Evolutionary conservation across 2,329 filamentous ascomycete genomes (phyloP).

Genomic region (Fusarium piperis): DNA sequence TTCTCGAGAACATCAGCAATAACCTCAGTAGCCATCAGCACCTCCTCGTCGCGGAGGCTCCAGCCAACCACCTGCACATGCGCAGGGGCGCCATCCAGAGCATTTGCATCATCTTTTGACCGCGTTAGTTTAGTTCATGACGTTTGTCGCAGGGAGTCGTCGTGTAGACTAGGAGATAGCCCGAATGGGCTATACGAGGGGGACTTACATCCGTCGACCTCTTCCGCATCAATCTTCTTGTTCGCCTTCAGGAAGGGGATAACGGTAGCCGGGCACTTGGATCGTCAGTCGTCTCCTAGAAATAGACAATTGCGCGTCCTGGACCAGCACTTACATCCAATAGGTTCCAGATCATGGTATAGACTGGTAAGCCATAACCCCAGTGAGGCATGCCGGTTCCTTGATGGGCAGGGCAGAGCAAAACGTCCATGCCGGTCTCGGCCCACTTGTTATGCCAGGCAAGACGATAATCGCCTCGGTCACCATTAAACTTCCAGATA

Average conservation of each 20-base stretch:
- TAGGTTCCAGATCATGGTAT: background rate
- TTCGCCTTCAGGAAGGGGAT: background rate
- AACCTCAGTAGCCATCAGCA: background rate
- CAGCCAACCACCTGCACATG: background rate
- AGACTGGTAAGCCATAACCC: background rate
- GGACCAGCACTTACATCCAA: background rate
- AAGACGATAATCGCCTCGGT: background rate
- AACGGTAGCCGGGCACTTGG: background rate
- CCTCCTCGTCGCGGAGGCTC: background rate
- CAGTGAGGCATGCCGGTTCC: background rate
- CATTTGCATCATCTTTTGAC: background rate
- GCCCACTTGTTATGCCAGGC: background rate
- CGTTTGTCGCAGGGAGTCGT: too few relatives aligned
- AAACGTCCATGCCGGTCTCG: background rate
- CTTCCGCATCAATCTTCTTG: background rate
- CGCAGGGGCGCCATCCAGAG: background rate
- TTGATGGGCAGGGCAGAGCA: background rate
- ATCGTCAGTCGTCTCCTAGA: too few relatives aligned
- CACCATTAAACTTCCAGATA: background rate
- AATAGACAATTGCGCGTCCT: too few relatives aligned
- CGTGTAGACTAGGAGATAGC: too few relatives aligned
- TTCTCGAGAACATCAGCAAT: too few relatives aligned
- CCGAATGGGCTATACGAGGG: too few relatives aligned
- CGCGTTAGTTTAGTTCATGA: background rate
- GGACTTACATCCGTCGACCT: background rate